phyloP scores from a whole-genome alignment of 805 yeast genomes.

The Wickerhamiella lipophila region DNA sequence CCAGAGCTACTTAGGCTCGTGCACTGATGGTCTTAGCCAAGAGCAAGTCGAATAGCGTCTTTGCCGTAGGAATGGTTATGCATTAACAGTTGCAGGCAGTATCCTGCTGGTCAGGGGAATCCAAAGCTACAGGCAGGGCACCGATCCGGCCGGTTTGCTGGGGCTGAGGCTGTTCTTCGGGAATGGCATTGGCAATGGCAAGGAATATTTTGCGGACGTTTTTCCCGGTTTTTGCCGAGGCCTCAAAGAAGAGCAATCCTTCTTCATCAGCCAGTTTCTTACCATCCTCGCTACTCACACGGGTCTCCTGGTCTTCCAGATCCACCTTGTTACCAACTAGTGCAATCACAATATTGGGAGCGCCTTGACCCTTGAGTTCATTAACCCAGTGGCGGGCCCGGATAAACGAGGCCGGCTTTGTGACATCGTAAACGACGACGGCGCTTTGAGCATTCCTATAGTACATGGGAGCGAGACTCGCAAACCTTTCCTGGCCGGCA shows the following conservation, averaged over 20 bases:
- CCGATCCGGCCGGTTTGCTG: slow-evolving; percentile 22
- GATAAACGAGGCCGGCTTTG: slow-evolving; percentile 86
- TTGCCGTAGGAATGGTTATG: not conserved
- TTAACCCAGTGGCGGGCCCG: slow-evolving; percentile 98
- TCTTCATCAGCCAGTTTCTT: slow-evolving; percentile 80
- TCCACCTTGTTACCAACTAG: slow-evolving; percentile 89
- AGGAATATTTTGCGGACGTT: slow-evolving; percentile 86
- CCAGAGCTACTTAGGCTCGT: no score
- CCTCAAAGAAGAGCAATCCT: slow-evolving; percentile 79
- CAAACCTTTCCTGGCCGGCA: slow-evolving; percentile 96
- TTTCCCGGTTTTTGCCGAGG: slow-evolving; percentile 81
- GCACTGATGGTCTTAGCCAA: no score
- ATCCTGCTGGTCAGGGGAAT: not conserved
- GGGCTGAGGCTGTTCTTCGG: slow-evolving; percentile 33
- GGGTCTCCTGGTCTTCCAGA: slow-evolving; percentile 39
- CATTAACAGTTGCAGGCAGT: slow-evolving; percentile 10
- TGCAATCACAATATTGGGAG: slow-evolving; percentile 84
- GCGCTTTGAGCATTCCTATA: slow-evolving; percentile 97
- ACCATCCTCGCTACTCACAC: slow-evolving; percentile 80
- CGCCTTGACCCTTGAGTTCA: slow-evolving; percentile 89
- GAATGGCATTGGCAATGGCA: slow-evolving; percentile 80
- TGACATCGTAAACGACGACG: slow-evolving; percentile 85
- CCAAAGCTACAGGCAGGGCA: slow-evolving; percentile 11
- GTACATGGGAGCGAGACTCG: slow-evolving; percentile 92
- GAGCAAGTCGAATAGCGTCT: no score